These are phyloP conservation scores for Miscanthus sacchariflorus DNA, from an alignment of 202 grass and related monocot species.

Conservation along the genomic window DNA sequence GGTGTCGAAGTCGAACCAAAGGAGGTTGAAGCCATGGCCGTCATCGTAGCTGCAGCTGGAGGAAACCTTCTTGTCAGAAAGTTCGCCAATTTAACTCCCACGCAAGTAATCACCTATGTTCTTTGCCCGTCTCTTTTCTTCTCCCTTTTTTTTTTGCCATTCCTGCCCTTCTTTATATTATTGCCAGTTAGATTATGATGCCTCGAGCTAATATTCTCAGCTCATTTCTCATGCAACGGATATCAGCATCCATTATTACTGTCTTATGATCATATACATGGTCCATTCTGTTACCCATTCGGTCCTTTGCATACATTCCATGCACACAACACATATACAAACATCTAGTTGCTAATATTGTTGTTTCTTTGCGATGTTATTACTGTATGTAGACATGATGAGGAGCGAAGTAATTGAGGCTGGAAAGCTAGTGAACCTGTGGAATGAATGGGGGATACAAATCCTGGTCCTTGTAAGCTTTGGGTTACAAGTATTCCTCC, in stretches of 20 bases:
- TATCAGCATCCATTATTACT: background rate
- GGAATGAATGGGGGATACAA: constrained; percentile 53
- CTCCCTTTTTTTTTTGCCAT: too few relatives aligned
- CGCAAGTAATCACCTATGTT: background rate
- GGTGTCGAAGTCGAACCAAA: constrained; percentile 49
- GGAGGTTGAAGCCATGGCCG: constrained; percentile 65
- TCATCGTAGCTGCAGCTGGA: constrained; percentile 6
- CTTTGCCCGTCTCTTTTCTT: background rate
- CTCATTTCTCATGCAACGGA: background rate
- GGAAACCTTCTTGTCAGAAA: constrained; percentile 4
- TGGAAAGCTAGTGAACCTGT: constrained; percentile 11
- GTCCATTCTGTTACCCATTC: background rate
- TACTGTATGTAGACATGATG: constrained; percentile 35
- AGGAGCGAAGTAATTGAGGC: constrained; percentile 29
- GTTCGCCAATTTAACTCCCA: background rate
- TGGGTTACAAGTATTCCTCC: constrained; percentile 56
- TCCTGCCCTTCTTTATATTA: background rate
- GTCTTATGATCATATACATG: background rate
- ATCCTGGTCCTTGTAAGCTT: constrained; percentile 57
- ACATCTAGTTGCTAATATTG: constrained; percentile 12
- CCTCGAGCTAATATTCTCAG: background rate
- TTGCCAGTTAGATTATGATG: constrained; percentile 10
- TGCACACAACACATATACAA: background rate
- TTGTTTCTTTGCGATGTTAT: constrained; percentile 13
- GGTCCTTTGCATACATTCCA: background rate